Conservation (phyloP, 2,329 filamentous ascomycete species). For the Fusarium tuaranense region DNA sequence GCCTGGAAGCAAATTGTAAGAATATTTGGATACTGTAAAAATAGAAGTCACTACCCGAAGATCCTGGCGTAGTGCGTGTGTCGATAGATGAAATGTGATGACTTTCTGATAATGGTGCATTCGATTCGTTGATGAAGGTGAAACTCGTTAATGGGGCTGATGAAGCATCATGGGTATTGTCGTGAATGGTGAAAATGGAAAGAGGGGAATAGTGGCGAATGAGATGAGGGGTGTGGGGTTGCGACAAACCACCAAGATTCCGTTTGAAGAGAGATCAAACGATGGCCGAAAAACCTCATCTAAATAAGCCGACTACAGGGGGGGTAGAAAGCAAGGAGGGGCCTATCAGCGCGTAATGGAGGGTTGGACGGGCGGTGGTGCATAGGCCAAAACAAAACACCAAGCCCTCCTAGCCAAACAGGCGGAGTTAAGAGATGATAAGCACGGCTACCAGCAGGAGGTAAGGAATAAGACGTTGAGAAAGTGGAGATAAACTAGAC, state of each 20-base stretch:
- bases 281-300: constrained; percentile 36
- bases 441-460: background rate
- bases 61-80: constrained; percentile 37
- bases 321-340: constrained; percentile 14
- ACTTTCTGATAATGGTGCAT: constrained; percentile 22
- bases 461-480: background rate
- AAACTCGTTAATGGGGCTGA: constrained; percentile 15
- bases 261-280: constrained; percentile 22
- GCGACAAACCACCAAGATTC: constrained; percentile 40
- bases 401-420: constrained; percentile 5
- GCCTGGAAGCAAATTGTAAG: constrained; percentile 50
- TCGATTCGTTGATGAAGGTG: constrained; percentile 11
- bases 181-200: constrained; percentile 10
- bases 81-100: constrained; percentile 42
- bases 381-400: constrained; percentile 24
- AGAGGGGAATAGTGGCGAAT: constrained; percentile 31
- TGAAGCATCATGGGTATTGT: constrained; percentile 21
- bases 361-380: constrained; percentile 19
- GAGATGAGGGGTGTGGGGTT: constrained; percentile 31
- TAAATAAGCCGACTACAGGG: constrained; percentile 13
- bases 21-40: constrained; percentile 39
- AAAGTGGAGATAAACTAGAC: constrained; percentile 5
- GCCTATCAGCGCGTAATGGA: constrained; percentile 27
- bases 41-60: constrained; percentile 39
- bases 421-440: constrained; percentile 14